A percentile compares a stretch with the other conserved stretches of the same genome.
Evolutionary conservation across 192 early-diverging fungal genomes (phyloP).

Genomic region (Phycomyces blakesleeanus): DNA sequence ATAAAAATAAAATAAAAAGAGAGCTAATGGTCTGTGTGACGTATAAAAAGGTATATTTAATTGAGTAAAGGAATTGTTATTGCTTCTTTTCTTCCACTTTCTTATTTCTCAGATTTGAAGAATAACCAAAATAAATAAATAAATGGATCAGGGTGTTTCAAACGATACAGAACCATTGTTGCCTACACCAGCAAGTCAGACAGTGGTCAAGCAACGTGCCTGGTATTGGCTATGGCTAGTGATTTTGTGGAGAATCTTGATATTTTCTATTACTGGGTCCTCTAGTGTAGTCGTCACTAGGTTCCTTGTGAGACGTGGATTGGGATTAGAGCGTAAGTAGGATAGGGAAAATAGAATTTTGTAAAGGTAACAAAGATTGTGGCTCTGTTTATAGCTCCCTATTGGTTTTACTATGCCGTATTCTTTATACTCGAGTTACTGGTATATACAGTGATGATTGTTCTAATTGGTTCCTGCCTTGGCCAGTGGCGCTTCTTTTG

Average conservation of each 20-base stretch:
- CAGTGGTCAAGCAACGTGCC: neutral
- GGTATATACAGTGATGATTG: slow-evolving; percentile 10
- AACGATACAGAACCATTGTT: neutral
- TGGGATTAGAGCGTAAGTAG: slow-evolving; percentile 2
- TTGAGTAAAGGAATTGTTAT: neutral
- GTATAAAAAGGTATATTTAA: neutral
- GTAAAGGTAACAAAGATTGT: no score
- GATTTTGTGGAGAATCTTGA: slow-evolving; percentile 8
- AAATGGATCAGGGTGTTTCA: neutral
- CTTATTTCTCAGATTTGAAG: neutral
- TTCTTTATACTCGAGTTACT: slow-evolving; percentile 12
- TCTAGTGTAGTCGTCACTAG: slow-evolving; percentile 10
- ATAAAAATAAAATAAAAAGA: no score
- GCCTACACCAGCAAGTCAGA: no score
- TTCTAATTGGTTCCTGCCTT: slow-evolving; percentile 5
- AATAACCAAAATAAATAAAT: no score
- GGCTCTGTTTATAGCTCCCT: neutral
- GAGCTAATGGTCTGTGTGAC: neutral
- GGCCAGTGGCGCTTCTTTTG: slow-evolving; percentile 15
- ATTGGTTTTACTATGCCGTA: slow-evolving; percentile 11
- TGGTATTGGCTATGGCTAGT: slow-evolving; percentile 3
- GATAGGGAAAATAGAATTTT: no score
- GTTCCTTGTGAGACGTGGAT: slow-evolving; percentile 2
- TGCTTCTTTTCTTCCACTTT: neutral
- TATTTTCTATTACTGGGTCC: slow-evolving; percentile 9